phyloP scores from a whole-genome alignment of 108 stramenopile species.

The Skeletonema grethae region DNA sequence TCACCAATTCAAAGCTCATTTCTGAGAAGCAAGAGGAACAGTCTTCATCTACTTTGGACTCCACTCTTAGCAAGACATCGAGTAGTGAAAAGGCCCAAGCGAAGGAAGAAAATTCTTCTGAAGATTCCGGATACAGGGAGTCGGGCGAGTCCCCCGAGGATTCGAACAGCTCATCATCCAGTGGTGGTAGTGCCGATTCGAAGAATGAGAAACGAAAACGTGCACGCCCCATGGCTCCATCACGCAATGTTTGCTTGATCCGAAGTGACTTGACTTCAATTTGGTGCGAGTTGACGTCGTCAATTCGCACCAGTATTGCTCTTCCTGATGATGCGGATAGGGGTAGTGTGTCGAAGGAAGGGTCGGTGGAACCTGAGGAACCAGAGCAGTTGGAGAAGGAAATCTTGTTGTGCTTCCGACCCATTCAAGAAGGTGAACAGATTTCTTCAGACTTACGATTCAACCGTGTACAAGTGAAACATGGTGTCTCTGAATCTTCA shows the following conservation, averaged over 20 bases:
- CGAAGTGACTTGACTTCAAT: slow-evolving; percentile 77
- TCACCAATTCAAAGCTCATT: not conserved
- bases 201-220: slow-evolving; percentile 54
- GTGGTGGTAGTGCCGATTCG: slow-evolving; percentile 6
- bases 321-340: slow-evolving; percentile 54
- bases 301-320: slow-evolving; percentile 56
- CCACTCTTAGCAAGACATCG: slow-evolving; percentile 42
- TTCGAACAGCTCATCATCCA: slow-evolving; percentile 14
- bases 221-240: slow-evolving; percentile 66
- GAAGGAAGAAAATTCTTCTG: slow-evolving; percentile 51
- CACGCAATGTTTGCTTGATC: slow-evolving; percentile 76
- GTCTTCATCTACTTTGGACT: slow-evolving; percentile 56
- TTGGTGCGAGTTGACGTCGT: slow-evolving; percentile 89
- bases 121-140: slow-evolving; percentile 85
- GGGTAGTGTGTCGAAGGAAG: slow-evolving; percentile 17
- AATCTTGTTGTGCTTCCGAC: slow-evolving; percentile 78
- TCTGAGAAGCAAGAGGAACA: slow-evolving; percentile 43
- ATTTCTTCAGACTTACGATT: slow-evolving; percentile 63
- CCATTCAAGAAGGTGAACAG: slow-evolving; percentile 72
- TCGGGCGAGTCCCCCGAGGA: slow-evolving; percentile 60
- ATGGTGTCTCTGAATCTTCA: slow-evolving; percentile 6
- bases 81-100: slow-evolving; percentile 31
- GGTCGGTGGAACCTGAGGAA: slow-evolving; percentile 12
- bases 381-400: slow-evolving; percentile 53
- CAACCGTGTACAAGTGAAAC: slow-evolving; percentile 13